A percentile compares a stretch with the other conserved stretches of the same genome.
These are phyloP conservation scores for Maudiozyma saulgeensis DNA, from an alignment of 805 yeast genomes.

Conservation along the genomic window DNA sequence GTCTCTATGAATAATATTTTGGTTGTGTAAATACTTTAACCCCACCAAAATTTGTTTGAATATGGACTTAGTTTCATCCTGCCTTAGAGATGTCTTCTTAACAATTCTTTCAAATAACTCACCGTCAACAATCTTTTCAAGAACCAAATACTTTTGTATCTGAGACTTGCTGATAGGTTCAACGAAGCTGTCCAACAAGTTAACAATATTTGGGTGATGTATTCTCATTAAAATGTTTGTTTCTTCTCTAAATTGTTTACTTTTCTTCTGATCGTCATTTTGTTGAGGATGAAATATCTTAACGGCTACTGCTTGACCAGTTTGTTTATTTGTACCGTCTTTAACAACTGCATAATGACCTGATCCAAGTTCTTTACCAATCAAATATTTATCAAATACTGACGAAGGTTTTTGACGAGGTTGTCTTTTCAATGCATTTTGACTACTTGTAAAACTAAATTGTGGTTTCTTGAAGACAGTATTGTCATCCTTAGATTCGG, in stretches of 20 bases:
- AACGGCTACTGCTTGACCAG: conserved; percentile 60
- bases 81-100: conserved; percentile 49
- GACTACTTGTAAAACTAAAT: conserved; percentile 17
- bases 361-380: conserved; percentile 54
- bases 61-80: conserved; percentile 52
- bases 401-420: conserved; percentile 25
- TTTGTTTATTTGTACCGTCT: conserved; percentile 48
- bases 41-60: conserved; percentile 61
- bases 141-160: conserved; percentile 46
- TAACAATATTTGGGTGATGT: conserved; percentile 63
- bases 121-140: conserved; percentile 68
- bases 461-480: conserved; percentile 25
- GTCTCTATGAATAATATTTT: conserved; percentile 68
- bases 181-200: conserved; percentile 47
- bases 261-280: conserved; percentile 32
- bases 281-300: conserved; percentile 59
- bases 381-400: conserved; percentile 43
- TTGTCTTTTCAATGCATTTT: conserved; percentile 10
- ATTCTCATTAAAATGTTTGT: conserved; percentile 54
- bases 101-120: conserved; percentile 68
- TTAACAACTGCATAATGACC: conserved; percentile 81
- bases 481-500: conserved; percentile 4
- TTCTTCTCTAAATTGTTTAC: conserved; percentile 49
- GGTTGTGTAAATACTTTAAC: conserved; percentile 53
- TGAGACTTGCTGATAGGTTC: conserved; percentile 41